Conservation (phyloP, 176 grass and related monocot genomes). For the Puccinellia tenuiflora region DNA sequence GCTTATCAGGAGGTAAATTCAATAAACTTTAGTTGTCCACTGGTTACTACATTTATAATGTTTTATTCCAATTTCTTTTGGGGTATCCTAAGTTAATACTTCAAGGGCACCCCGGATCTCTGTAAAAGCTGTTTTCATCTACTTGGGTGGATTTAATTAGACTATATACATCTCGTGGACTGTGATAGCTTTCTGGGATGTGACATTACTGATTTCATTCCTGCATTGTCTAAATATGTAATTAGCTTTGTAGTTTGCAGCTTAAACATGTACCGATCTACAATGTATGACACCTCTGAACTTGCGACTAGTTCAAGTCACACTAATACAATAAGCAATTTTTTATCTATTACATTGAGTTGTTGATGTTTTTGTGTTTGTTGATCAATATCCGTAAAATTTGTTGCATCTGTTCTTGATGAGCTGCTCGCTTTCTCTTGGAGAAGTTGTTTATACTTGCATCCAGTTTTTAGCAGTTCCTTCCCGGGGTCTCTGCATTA, state of each 20-base stretch:
- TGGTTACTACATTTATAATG: not conserved
- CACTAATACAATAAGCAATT: not conserved
- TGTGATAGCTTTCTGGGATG: not conserved
- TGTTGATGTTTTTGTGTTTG: not conserved
- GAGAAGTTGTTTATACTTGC: not conserved
- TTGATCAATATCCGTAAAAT: not conserved
- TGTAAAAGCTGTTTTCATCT: not conserved
- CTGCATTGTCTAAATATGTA: not conserved
- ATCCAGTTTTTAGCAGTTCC: not conserved
- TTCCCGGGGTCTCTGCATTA: not conserved
- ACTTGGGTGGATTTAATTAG: not conserved
- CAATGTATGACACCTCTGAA: not conserved
- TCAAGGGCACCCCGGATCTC: not conserved
- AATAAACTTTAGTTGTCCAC: not conserved
- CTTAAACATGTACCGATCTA: conserved; percentile 4
- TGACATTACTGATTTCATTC: not conserved
- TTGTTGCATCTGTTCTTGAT: not conserved
- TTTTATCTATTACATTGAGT: not conserved
- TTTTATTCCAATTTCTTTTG: conserved; percentile 3
- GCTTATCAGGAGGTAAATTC: conserved; percentile 96
- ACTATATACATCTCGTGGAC: not conserved
- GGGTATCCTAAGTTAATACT: not conserved
- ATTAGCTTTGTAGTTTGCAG: not conserved
- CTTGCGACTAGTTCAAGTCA: not conserved
- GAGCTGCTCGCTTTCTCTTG: not conserved